Conservation (phyloP, 2,329 filamentous ascomycete genomes). For the Macrophomina tecta region DNA sequence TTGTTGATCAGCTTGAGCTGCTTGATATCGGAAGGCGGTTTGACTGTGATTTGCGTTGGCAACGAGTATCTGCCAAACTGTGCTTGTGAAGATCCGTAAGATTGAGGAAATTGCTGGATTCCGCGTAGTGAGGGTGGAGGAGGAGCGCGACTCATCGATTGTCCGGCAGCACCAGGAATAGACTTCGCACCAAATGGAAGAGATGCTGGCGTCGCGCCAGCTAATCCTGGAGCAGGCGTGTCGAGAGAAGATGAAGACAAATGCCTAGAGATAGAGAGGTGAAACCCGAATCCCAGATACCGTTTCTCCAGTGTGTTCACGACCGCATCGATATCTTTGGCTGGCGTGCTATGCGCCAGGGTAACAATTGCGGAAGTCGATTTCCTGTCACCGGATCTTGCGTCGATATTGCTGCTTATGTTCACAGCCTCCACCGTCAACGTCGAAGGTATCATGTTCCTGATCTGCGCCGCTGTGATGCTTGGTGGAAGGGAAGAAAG, state of each 20-base stretch:
- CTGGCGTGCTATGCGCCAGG: slow-evolving; percentile 78
- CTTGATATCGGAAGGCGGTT: slow-evolving; percentile 76
- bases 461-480: slow-evolving; percentile 57
- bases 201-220: slow-evolving; percentile 55
- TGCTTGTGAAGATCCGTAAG: slow-evolving; percentile 30
- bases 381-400: slow-evolving; percentile 67
- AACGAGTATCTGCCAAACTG: slow-evolving; percentile 51
- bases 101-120: slow-evolving; percentile 34
- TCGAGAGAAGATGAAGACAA: slow-evolving; percentile 77
- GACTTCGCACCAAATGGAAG: slow-evolving; percentile 77
- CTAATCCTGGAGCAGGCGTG: slow-evolving; percentile 56
- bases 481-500: slow-evolving; percentile 60
- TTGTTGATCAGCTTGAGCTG: slow-evolving; percentile 86
- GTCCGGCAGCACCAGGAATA: slow-evolving; percentile 55
- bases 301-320: slow-evolving; percentile 80
- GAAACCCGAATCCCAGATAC: slow-evolving; percentile 85
- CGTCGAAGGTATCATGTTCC: slow-evolving; percentile 56
- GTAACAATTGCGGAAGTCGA: slow-evolving; percentile 80
- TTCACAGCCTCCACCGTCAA: slow-evolving; percentile 76
- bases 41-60: slow-evolving; percentile 66
- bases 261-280: slow-evolving; percentile 80
- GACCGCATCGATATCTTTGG: slow-evolving; percentile 79
- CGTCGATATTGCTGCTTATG: slow-evolving; percentile 64
- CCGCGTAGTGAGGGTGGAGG: slow-evolving; percentile 72
- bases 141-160: slow-evolving; percentile 53